Evolutionary conservation across 129 eudicot species (phyloP).

Genomic region (Flaveria linearis): DNA sequence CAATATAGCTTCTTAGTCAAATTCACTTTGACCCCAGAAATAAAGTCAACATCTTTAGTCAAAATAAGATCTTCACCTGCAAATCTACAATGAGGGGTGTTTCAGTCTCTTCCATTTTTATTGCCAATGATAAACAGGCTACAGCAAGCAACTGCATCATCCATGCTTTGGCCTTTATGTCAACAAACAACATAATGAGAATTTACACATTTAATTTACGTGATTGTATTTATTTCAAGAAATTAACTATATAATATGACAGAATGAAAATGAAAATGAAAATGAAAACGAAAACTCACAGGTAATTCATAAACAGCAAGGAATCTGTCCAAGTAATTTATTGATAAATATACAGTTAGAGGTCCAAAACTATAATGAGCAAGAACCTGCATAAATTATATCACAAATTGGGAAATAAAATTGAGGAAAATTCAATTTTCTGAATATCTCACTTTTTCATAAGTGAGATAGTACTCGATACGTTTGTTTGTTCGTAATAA

Average conservation of each 20-base stretch:
- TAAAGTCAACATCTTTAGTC: constrained; percentile 28
- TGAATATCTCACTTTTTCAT: too few relatives aligned
- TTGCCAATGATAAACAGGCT: constrained; percentile 63
- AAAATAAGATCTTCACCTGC: constrained; percentile 49
- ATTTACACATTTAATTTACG: too few relatives aligned
- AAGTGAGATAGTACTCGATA: too few relatives aligned
- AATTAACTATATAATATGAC: neutral
- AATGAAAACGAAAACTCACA: constrained; percentile 37
- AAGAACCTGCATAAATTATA: constrained; percentile 44
- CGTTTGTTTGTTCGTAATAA: too few relatives aligned
- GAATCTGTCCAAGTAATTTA: constrained; percentile 71
- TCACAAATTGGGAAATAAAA: neutral
- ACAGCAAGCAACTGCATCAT: constrained; percentile 82
- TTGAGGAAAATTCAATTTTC: too few relatives aligned
- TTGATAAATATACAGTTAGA: constrained; percentile 48
- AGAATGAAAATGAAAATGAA: neutral
- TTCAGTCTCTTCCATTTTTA: constrained; percentile 74
- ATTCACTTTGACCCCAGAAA: constrained; percentile 12
- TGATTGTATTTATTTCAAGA: neutral
- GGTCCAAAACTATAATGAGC: constrained; percentile 64
- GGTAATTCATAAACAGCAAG: constrained; percentile 71
- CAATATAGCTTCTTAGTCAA: constrained; percentile 19
- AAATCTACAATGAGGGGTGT: constrained; percentile 57
- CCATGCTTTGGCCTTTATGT: constrained; percentile 63
- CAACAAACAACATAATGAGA: neutral